Evolutionary conservation across 306 rosid species (phyloP), one percentile per base, ranked within the genome.

Genomic region (Quercus alba): DNA sequence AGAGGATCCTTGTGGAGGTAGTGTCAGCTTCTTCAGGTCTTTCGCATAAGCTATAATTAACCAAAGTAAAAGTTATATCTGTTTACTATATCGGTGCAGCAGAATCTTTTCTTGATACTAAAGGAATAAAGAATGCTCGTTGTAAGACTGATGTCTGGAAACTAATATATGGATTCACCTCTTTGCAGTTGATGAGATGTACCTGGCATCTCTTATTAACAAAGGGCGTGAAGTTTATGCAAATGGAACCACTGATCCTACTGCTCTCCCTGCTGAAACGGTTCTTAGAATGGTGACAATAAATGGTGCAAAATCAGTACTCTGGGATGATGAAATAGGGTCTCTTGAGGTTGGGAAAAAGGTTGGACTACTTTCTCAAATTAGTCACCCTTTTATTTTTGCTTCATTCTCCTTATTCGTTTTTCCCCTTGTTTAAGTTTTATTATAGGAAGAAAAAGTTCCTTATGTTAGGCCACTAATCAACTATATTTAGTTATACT

Each of bases 301-400:
- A 58, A 88, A 94, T 80, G 98, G 97, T 31, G 97, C 97, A 51
- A 89, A 88, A 86, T 89, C 97, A 3, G 90, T 94, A 75, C 86
- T 89, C 20, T 94, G 97, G 93, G 93, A 94, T 59, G 74, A 94
- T 82, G 97, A 91, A 76, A 75, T 89, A 13, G 98, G 98, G 7
- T 94, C 94, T 56, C 97, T 92, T 74, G 97, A 90, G 85, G 94
- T 94, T 76, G 97, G 97, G 76, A 94, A 91, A 88, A 91, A 92
- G 98, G 97, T 90, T 78, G 84, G 78, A 54, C 70, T 73, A 55
- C 74, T 72, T 49, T 70, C 79, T 75, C 68, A 23, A 30, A 77
- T 74, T 75, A 13, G 80, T 55, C 75, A 25, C 31, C 28, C 33
- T 18, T 56, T 44, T 21, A 38, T 80, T 76, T 81, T 49, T 56